Percentiles rank a stretch among this genome's conserved stretches.
phyloP scores from a whole-genome alignment of 306 rosid species.

The Corylus americana region DNA sequence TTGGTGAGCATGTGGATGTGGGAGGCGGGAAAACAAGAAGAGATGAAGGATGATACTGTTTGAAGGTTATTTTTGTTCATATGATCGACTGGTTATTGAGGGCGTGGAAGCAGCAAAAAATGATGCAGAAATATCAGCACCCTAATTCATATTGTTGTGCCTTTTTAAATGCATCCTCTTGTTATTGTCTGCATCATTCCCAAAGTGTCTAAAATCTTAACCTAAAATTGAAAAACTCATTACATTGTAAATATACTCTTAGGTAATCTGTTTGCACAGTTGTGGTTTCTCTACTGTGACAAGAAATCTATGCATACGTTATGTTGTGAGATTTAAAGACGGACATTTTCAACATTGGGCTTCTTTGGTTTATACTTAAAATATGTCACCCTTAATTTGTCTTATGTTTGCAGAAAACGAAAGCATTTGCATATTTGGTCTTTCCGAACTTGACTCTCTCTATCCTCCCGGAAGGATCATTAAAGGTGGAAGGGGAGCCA shows the following conservation, averaged over 20 bases:
- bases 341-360: neutral
- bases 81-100: too few relatives aligned
- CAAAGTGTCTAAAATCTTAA: neutral
- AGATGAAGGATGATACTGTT: too few relatives aligned
- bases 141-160: conserved; percentile 5
- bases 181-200: too few relatives aligned
- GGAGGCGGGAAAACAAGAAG: too few relatives aligned
- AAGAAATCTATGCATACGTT: neutral
- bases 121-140: neutral
- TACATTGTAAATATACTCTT: neutral
- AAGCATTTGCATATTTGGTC: conserved; percentile 79
- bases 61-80: too few relatives aligned
- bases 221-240: neutral
- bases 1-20: too few relatives aligned
- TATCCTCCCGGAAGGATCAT: conserved; percentile 47
- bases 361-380: neutral
- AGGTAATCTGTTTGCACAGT: neutral
- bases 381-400: neutral
- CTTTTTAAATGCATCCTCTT: too few relatives aligned
- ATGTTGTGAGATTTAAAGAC: neutral
- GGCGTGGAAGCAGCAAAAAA: neutral
- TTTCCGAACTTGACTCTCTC: conserved; percentile 72
- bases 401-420: conserved; percentile 60
- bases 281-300: neutral
- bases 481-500: conserved; percentile 53